Conservation (phyloP, 1,284 basidiomycete species). For the Sporisorium iseilematis-ciliati region DNA sequence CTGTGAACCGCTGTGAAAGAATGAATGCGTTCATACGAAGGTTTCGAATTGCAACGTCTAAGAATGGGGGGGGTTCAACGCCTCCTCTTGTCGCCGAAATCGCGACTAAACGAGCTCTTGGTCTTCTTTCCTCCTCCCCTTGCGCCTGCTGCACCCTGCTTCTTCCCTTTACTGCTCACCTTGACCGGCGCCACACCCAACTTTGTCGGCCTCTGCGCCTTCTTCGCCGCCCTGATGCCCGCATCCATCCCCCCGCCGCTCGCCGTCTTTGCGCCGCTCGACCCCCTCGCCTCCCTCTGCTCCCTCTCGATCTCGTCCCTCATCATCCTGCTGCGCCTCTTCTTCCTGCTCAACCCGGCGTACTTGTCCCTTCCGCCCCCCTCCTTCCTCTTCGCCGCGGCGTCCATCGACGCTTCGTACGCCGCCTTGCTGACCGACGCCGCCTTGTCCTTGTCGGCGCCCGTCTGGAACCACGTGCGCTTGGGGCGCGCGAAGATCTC, state of each 20-base stretch:
- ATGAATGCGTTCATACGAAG: no score
- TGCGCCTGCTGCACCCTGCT: background rate
- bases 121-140: constrained; percentile 26
- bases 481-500: constrained; percentile 95
- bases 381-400: constrained; percentile 23
- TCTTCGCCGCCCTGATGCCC: constrained; percentile 63
- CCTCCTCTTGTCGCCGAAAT: constrained; percentile 41
- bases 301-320: constrained; percentile 62
- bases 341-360: constrained; percentile 59
- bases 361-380: constrained; percentile 38
- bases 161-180: constrained; percentile 27
- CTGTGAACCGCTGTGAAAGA: background rate
- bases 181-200: constrained; percentile 54
- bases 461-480: constrained; percentile 95
- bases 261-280: constrained; percentile 23
- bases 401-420: constrained; percentile 58
- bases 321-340: constrained; percentile 60
- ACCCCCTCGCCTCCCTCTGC: constrained; percentile 21
- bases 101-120: constrained; percentile 49
- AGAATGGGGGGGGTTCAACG: background rate
- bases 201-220: constrained; percentile 56
- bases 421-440: constrained; percentile 38
- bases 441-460: constrained; percentile 79
- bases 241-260: constrained; percentile 44
- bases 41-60: background rate